Base-by-base conservation (phyloP, 2,329 filamentous ascomycete genomes). In the Ophiostoma novo-ulmi region DNA sequence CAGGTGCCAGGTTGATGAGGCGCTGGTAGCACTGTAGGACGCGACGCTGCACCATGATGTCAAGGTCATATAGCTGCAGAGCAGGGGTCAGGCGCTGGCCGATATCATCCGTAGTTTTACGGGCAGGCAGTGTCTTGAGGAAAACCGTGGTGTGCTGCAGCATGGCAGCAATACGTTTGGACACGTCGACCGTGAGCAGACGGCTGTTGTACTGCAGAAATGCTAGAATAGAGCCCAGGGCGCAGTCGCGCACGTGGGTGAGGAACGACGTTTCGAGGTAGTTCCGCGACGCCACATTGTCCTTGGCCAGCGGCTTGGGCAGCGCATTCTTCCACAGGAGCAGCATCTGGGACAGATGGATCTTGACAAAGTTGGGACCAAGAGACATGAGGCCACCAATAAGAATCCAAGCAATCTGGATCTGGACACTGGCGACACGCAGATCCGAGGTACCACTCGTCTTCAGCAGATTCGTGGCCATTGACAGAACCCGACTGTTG, bases 351-450 rank as follows among this genome's bases (percentile, higher is more conserved):
- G 94, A 94, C 8, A 99, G 85, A 80, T 99, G 95, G 35, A 98
- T 98, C 81, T 99, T 99, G 79, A 98, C 94, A 79, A 99, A 99
- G 79, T 97, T 98, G 4, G 95, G 94, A 0, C 95, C 95, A 0
- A 99, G 85, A 0, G 94, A 93, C 94, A 98, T 98, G 70, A 99
- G 82, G 0, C 96, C 95, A 52, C 96, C 95, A 66, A 99, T 97
- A 71, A 99, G 83, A 67, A 97, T 96, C 94, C 95, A 99, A 5
- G 95, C 95, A 2, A 99, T 94, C 78, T 99, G 95, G 35, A 99
- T 93, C 77, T 99, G 95, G 1, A 93, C 97, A 76, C 92, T 92
- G 7, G 95, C 97, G 48, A 95, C 89, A 38, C 94, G 89, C 69
- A 99, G 83, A 78, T 99, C 94, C 0, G 93, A 95, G 77, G 93